These are phyloP conservation scores for Mortierella sp. DNA, from an alignment of 371 early-diverging fungal species.

Conservation along the genomic window DNA sequence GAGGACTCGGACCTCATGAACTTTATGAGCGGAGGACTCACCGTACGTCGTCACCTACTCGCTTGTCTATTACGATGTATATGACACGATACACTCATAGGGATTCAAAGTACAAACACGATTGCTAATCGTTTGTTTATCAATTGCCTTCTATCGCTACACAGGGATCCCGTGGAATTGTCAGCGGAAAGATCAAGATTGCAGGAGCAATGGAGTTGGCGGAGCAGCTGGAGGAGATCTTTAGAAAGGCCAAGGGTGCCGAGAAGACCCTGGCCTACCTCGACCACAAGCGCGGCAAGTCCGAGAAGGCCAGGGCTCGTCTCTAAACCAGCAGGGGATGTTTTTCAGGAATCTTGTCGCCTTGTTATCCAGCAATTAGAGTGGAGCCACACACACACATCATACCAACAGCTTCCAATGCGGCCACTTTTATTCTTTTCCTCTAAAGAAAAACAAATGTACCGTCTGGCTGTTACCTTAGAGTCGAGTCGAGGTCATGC, in stretches of 20 bases:
- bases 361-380: neutral
- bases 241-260: slow-evolving; percentile 49
- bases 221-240: slow-evolving; percentile 46
- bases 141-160: neutral
- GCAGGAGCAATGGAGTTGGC: slow-evolving; percentile 54
- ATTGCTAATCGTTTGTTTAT: neutral
- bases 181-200: slow-evolving; percentile 57
- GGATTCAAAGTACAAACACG: no score
- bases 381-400: neutral
- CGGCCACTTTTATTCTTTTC: neutral
- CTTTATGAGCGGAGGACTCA: slow-evolving; percentile 55
- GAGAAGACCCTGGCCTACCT: slow-evolving; percentile 52
- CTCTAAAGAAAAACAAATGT: neutral
- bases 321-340: slow-evolving; percentile 9
- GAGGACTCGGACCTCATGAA: slow-evolving; percentile 52
- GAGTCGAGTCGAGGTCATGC: slow-evolving; percentile 6
- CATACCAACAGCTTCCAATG: neutral
- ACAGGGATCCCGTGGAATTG: slow-evolving; percentile 51
- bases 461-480: slow-evolving; percentile 7
- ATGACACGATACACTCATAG: neutral
- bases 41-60: slow-evolving; percentile 20
- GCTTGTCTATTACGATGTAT: neutral
- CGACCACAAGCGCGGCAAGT: slow-evolving; percentile 48
- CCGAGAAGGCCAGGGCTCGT: slow-evolving; percentile 40
- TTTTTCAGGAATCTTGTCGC: neutral